Conservation (phyloP, 2,329 filamentous ascomycete species). For the Aureobasidium namibiae region DNA sequence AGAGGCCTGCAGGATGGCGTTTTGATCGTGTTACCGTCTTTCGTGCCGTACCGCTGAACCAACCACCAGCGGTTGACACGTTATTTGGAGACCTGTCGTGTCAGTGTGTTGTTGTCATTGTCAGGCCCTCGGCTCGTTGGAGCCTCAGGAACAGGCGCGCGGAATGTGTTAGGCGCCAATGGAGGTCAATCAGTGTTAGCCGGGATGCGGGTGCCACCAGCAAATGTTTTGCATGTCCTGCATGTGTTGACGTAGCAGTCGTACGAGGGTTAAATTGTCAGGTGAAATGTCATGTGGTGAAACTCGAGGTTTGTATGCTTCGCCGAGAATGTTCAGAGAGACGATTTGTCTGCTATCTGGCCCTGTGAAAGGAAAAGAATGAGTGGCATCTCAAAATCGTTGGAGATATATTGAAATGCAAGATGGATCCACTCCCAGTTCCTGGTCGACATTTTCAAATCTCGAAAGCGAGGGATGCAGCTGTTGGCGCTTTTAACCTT, state of each 20-base stretch:
- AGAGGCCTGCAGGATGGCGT: constrained; percentile 1
- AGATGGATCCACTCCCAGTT: neutral
- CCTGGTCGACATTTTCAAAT: neutral
- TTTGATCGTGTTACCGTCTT: constrained; percentile 1
- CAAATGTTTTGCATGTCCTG: constrained; percentile 1
- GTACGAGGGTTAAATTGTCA: constrained; percentile 9
- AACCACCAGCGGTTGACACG: neutral
- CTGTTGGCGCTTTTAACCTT: constrained; percentile 2
- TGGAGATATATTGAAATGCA: neutral
- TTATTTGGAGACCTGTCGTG: neutral
- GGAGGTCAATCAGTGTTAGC: neutral
- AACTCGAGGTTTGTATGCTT: neutral
- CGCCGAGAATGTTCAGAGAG: neutral
- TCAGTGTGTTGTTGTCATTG: neutral
- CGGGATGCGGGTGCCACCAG: neutral
- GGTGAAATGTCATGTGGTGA: too few relatives aligned
- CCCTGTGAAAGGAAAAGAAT: neutral
- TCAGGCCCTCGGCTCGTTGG: neutral
- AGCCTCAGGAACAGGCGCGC: constrained; percentile 1
- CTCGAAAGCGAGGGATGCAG: neutral
- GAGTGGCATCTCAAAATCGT: neutral
- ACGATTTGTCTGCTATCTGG: neutral
- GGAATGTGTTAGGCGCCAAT: neutral
- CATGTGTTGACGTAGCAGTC: constrained; percentile 3
- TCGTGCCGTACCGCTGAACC: neutral